These are phyloP conservation scores for Metschnikowia continentalis DNA, from an alignment of 805 yeast species.

Conservation along the genomic window DNA sequence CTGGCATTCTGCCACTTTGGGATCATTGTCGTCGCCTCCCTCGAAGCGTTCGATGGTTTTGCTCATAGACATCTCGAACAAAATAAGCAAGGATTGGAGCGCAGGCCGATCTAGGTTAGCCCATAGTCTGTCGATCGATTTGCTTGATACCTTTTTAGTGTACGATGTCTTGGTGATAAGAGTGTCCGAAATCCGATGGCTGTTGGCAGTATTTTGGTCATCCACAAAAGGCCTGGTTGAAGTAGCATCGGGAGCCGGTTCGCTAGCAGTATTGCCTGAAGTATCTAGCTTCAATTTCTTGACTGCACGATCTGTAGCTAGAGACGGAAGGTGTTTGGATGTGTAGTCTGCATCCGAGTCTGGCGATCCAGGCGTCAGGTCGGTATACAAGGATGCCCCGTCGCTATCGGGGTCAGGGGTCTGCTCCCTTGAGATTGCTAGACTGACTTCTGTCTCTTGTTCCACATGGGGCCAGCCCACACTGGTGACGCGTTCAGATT, in stretches of 20 bases:
- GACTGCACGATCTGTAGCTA: conserved; percentile 8
- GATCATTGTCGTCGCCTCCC: conserved; percentile 5
- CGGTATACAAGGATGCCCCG: conserved; percentile 6
- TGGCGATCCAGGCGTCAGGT: conserved; percentile 12
- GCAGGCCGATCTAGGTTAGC: conserved; percentile 9
- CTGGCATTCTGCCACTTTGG: conserved; percentile 15
- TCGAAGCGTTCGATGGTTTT: conserved; percentile 13
- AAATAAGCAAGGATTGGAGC: conserved; percentile 9
- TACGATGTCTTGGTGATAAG: conserved; percentile 6
- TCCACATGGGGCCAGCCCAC: neutral
- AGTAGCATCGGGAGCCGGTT: neutral
- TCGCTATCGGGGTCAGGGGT: conserved; percentile 12
- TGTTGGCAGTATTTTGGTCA: neutral
- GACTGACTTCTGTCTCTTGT: neutral
- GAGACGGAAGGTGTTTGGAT: neutral
- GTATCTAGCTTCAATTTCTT: conserved; percentile 2
- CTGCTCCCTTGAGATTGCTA: conserved; percentile 10
- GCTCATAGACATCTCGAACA: conserved; percentile 10
- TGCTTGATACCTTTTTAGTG: conserved; percentile 10
- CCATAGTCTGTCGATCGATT: conserved; percentile 18
- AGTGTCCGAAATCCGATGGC: neutral
- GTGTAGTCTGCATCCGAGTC: conserved; percentile 2
- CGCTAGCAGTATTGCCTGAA: neutral
- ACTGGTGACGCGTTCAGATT: neutral
- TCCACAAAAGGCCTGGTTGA: neutral